Conservation (phyloP, 192 early-diverging fungal species). For the Backusella morwellensis region DNA sequence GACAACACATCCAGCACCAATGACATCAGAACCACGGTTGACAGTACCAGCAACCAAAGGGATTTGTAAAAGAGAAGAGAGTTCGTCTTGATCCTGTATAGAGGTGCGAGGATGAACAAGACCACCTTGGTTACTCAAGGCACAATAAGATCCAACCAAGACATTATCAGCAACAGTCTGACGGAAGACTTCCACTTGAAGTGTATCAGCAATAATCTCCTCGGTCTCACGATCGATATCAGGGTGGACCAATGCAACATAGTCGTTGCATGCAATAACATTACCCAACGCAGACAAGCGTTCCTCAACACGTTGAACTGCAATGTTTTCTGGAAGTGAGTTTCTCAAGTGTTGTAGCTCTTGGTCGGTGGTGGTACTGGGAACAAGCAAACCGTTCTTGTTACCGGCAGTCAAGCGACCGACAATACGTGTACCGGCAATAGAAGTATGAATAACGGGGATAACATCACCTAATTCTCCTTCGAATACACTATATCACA, state of each 20-base stretch:
- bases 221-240: conserved; percentile 98
- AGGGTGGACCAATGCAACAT: conserved; percentile 97
- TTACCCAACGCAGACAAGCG: conserved; percentile 96
- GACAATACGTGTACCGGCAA: conserved; percentile 95
- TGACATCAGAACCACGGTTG: conserved; percentile 97
- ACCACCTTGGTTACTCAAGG: conserved; percentile 97
- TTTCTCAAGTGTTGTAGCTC: conserved; percentile 97
- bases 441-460: conserved; percentile 95
- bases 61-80: conserved; percentile 94
- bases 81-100: conserved; percentile 96
- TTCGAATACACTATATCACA: conserved; percentile 79
- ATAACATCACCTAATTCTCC: conserved; percentile 92
- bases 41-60: conserved; percentile 98
- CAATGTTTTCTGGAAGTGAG: conserved; percentile 89
- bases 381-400: conserved; percentile 91
- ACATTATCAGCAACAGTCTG: conserved; percentile 99
- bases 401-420: conserved; percentile 95
- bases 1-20: conserved; percentile 95
- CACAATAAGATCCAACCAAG: conserved; percentile 92
- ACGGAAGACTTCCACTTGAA: conserved; percentile 97
- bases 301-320: conserved; percentile 98
- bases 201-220: conserved; percentile 98
- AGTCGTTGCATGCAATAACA: conserved; percentile 99
- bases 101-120: conserved; percentile 94
- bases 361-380: conserved; percentile 94